Percentiles rank a stretch among this genome's conserved stretches.
Conservation (phyloP, 2,329 filamentous ascomycete species). For the Pseudogymnoascus sp. region DNA sequence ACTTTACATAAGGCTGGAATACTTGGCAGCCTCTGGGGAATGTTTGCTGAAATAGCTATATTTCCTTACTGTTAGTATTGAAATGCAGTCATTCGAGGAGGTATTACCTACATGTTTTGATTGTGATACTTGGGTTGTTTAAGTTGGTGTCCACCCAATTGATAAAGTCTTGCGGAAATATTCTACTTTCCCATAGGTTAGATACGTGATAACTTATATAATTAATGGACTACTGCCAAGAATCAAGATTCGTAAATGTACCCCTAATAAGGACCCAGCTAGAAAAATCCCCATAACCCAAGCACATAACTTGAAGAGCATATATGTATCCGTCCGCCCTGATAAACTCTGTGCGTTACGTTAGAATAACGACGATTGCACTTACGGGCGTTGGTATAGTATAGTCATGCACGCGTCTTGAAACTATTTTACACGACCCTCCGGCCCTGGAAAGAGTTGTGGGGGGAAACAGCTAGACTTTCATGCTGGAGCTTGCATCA, state of each 20-base stretch:
- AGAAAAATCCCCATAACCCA: not conserved
- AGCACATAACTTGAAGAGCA: not conserved
- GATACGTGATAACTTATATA: not conserved
- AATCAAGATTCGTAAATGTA: not conserved
- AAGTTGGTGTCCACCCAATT: not conserved
- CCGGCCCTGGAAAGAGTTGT: no score
- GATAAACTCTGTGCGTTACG: no score
- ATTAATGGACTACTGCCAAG: not conserved
- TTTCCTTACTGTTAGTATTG: not conserved
- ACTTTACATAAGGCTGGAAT: slow-evolving; percentile 34
- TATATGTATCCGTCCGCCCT: not conserved
- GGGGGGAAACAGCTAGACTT: no score
- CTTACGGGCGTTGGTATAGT: no score
- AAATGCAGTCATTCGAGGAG: not conserved
- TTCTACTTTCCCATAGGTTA: not conserved
- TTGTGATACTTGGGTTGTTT: not conserved
- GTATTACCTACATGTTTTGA: not conserved
- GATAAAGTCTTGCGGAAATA: not conserved
- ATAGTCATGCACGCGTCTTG: no score
- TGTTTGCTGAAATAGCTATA: not conserved
- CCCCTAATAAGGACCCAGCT: not conserved
- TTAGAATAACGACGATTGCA: no score
- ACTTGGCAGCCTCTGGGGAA: not conserved
- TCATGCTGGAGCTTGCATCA: no score
- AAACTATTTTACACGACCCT: no score